Evolutionary conservation across 2,329 filamentous ascomycete genomes (phyloP).

Genomic region (Colletotrichum lentis): DNA sequence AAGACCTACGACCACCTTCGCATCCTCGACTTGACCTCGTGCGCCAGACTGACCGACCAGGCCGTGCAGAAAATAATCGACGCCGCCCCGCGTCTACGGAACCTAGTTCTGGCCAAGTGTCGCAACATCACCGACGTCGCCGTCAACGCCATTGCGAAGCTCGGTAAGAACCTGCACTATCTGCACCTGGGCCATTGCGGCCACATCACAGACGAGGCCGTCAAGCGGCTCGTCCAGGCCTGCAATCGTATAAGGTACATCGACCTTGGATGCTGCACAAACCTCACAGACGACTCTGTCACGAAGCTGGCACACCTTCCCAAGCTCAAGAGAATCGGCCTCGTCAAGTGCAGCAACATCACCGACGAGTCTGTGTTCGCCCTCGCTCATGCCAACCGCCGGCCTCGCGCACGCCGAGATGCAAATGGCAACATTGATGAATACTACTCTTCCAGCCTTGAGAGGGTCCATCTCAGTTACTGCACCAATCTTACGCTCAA

Average conservation of each 20-base stretch:
- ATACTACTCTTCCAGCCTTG: constrained; percentile 72
- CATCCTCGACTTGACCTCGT: constrained; percentile 93
- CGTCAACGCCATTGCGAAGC: constrained; percentile 83
- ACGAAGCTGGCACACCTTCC: constrained; percentile 84
- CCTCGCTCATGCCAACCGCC: constrained; percentile 74
- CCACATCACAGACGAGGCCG: constrained; percentile 87
- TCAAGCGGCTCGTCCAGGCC: constrained; percentile 80
- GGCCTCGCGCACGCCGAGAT: constrained; percentile 59
- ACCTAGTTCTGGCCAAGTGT: constrained; percentile 94
- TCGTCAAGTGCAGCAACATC: constrained; percentile 92
- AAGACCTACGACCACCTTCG: constrained; percentile 84
- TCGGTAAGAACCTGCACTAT: constrained; percentile 97
- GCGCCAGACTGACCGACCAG: constrained; percentile 81
- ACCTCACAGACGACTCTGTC: constrained; percentile 88
- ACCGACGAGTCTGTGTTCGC: constrained; percentile 90
- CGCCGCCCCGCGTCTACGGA: constrained; percentile 85
- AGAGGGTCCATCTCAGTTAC: constrained; percentile 95
- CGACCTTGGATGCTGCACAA: constrained; percentile 92
- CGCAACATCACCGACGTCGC: constrained; percentile 89
- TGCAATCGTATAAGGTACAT: constrained; percentile 98
- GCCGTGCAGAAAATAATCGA: constrained; percentile 89
- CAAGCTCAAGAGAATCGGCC: constrained; percentile 90
- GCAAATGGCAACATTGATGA: constrained; percentile 59
- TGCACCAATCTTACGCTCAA: constrained; percentile 84
- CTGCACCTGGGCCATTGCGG: constrained; percentile 94